Evolutionary conservation across 768 basidiomycete species (phyloP), one percentile per base, ranked within the genome.

Genomic region (Tulasnella sp.): DNA sequence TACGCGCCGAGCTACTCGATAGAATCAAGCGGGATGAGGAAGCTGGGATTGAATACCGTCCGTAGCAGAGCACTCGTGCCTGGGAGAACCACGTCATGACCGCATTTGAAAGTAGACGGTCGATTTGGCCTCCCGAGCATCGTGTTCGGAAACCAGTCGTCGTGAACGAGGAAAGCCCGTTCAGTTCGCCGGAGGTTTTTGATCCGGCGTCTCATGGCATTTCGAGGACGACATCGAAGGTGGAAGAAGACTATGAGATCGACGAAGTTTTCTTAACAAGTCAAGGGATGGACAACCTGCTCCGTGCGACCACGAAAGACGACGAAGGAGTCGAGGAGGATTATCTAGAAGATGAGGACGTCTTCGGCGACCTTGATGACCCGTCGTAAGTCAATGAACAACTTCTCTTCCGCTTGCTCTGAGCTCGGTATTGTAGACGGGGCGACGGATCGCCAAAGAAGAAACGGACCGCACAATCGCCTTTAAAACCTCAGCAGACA

Each of bases 31-130:
- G 78, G 72, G 86, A 83, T 80, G 80, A 77, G 52, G 77, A 75
- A 34, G 62, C 76, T 67, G 77, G 79, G 63, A 71, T 77, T 26
- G 73, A 78, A 69, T 72, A 73, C 4, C 47, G 36, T 16, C 65
- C 65, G 63, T 75, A 77, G 40, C 75, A 78, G 29, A 74, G 71
- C 42, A 78, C 73, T 35, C 76, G 74, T 67, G 77, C 80, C 19
- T 94, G 92, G 92, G 88, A 90, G 76, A 81, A 82, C 74, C 89
- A 86, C 84, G 86, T 92, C 35, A 90, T 92, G 88, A 90, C 94
- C 7, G 87, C 90, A 0, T 98, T 97, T 77, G 90, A 97, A 80
- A 95, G 94, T 75, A 83, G 91, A 32, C 91, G 95, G 80, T 90
- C 88, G 0, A 83, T 95, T 11, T 97, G 94, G 94, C 88, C 90